Conservation (phyloP, 116 monocot species). For the Zostera marina region DNA sequence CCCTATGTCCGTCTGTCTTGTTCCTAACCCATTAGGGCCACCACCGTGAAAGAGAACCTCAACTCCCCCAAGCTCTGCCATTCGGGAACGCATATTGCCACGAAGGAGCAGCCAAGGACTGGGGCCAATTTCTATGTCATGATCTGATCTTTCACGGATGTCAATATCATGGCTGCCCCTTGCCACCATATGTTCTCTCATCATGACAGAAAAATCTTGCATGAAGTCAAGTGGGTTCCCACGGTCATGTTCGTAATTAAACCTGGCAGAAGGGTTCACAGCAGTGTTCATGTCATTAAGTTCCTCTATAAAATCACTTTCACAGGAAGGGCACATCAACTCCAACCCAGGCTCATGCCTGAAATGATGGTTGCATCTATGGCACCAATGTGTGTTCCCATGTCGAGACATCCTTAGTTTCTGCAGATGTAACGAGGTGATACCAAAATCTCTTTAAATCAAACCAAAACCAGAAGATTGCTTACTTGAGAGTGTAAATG, state of each 20-base stretch:
- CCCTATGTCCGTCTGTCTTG: slow-evolving; percentile 12
- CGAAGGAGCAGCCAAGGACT: slow-evolving; percentile 26
- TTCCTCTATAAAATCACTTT: slow-evolving; percentile 44
- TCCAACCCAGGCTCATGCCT: slow-evolving; percentile 24
- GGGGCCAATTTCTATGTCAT: slow-evolving; percentile 19
- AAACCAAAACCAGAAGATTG: too few relatives aligned
- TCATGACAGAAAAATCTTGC: slow-evolving; percentile 35
- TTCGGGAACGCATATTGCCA: slow-evolving; percentile 18
- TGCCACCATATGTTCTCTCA: slow-evolving; percentile 24
- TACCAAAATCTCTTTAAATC: too few relatives aligned
- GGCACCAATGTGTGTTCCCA: slow-evolving; percentile 52
- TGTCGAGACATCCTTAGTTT: slow-evolving; percentile 26
- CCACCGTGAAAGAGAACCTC: slow-evolving; percentile 22
- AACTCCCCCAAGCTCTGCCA: slow-evolving; percentile 17
- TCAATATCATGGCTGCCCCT: slow-evolving; percentile 14
- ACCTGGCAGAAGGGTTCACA: slow-evolving; percentile 14
- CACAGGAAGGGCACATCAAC: slow-evolving; percentile 40
- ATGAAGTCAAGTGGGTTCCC: slow-evolving; percentile 16
- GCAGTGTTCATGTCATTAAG: slow-evolving; percentile 19
- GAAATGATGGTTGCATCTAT: slow-evolving; percentile 34
- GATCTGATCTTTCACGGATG: slow-evolving; percentile 17
- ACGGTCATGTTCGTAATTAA: slow-evolving; percentile 8
- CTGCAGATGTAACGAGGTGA: not conserved
- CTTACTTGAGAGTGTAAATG: too few relatives aligned
- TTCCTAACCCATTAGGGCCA: slow-evolving; percentile 7